Percentiles rank a stretch among this genome's conserved stretches.
phyloP scores from a whole-genome alignment of 208 protist genomes.

The Phytomonas serpens region DNA sequence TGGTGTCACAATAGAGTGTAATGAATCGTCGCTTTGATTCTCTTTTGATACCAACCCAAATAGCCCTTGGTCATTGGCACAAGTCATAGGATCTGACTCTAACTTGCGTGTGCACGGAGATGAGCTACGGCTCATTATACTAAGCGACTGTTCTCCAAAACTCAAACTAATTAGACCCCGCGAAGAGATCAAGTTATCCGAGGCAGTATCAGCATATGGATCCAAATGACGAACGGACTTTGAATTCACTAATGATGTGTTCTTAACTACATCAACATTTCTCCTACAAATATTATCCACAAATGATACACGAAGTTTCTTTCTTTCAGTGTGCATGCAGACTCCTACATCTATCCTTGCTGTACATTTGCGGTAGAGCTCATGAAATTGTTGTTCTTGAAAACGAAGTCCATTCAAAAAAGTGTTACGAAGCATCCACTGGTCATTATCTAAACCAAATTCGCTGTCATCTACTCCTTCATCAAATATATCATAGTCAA shows the following conservation, averaged over 20 bases:
- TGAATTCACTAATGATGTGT: conserved; percentile 40
- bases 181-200: conserved; percentile 31
- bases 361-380: conserved; percentile 55
- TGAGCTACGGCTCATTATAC: conserved; percentile 67
- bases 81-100: conserved; percentile 52
- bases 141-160: conserved; percentile 32
- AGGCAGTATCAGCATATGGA: conserved; percentile 8
- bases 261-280: conserved; percentile 26
- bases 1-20: not conserved
- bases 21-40: not conserved
- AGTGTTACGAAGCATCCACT: conserved; percentile 91
- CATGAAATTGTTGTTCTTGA: conserved; percentile 55
- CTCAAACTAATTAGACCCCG: conserved; percentile 43
- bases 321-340: conserved; percentile 16
- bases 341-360: conserved; percentile 52
- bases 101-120: conserved; percentile 42
- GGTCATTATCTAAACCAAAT: conserved; percentile 86
- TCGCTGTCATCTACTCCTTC: conserved; percentile 63
- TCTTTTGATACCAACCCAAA: conserved; percentile 15
- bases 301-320: conserved; percentile 18
- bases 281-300: conserved; percentile 72
- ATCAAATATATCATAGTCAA: conserved; percentile 82
- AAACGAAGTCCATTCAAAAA: conserved; percentile 78
- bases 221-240: conserved; percentile 33
- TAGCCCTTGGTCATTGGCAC: conserved; percentile 51